Evolutionary conservation across 768 basidiomycete species (phyloP).

Genomic region (Tulasnella calospora): DNA sequence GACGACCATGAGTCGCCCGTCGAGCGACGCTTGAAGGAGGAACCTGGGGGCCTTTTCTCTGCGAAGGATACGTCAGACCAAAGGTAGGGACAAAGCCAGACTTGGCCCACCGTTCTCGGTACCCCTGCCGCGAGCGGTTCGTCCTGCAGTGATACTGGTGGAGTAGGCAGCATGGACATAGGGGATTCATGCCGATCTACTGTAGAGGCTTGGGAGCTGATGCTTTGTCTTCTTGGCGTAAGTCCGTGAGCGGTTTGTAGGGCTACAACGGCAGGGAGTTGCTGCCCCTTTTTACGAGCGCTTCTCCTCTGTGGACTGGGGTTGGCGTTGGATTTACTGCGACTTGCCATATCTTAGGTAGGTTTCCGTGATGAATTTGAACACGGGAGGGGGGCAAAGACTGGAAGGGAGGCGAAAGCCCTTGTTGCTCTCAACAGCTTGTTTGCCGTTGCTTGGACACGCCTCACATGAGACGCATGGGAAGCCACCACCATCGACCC

Average conservation of each 20-base stretch:
- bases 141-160: background rate
- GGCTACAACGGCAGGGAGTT: background rate
- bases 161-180: background rate
- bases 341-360: background rate
- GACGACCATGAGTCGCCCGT: background rate
- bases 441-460: background rate
- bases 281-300: background rate
- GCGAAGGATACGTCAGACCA: background rate
- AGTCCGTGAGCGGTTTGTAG: background rate
- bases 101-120: background rate
- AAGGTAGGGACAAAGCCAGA: background rate
- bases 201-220: background rate
- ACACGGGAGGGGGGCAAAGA: background rate
- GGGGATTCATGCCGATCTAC: background rate
- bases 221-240: background rate
- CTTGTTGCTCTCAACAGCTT: background rate
- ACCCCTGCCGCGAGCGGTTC: background rate
- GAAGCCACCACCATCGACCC: background rate
- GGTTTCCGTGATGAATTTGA: background rate
- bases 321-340: background rate
- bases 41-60: background rate
- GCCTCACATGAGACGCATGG: background rate
- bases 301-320: background rate
- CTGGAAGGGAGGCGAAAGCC: background rate
- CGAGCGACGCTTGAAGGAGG: background rate